Evolutionary conservation across 306 rosid species (phyloP), one percentile per base, ranked within the genome.

Genomic region (Carpinus fangiana): DNA sequence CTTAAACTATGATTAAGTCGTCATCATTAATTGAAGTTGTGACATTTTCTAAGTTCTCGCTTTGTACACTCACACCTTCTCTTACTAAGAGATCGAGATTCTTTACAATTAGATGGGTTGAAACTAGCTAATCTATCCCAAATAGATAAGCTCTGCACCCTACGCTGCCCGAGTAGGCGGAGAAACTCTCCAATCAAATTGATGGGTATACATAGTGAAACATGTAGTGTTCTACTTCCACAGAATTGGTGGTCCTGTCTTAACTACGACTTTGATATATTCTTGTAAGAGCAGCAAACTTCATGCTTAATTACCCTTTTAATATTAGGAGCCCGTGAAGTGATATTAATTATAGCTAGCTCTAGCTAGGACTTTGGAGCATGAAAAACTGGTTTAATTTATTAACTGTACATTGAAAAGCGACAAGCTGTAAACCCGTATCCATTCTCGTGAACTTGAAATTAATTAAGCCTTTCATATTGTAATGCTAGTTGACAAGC

Each of bases 241-340:
- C 45, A 41, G 8, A 41, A 41, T 41, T 41, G 45, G 45, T 41
- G 7, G 54, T 12, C 66, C 4, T 59, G 70, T 76, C 51, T 53
- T 17, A 61, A 14, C 46, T 31, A 31, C 36, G 45, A 31, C 69
- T 8, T 62, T 62, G 69, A 62, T 36, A 2, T 2, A 36, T 31
- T 28, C 69, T 62, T 6, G 8, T 16, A 62, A 13, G 8, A 20
- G 13, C 45, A 62, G 69, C 69, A 28, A 28, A 62, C 4, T 36
- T 11, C 26, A 56, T 62, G 53, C 51, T 43, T 52, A 23, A 23
- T 23, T 23, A 53, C 20, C 36, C 52, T 53, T 34, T 55, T 16
- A 6, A 34, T 52, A 65, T 68, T 47, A 53, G 75, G 43, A 71
- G n/a, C 81, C 81, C 85, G 79, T 85, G 85, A 85, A 68, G 76